Evolutionary conservation across 768 basidiomycete species (phyloP).

Genomic region (Lactarius evosmus): DNA sequence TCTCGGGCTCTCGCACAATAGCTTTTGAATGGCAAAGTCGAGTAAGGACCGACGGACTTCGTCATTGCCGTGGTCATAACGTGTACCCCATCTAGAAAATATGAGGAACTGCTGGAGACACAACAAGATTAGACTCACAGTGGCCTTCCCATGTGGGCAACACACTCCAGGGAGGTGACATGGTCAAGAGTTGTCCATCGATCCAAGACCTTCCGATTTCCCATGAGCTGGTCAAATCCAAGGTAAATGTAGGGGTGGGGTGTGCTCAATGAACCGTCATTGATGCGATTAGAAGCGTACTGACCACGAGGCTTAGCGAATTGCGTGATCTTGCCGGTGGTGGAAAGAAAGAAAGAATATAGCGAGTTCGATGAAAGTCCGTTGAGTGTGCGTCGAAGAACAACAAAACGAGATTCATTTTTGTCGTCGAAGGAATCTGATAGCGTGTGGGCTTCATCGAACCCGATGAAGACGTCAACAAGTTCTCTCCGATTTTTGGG

Average conservation of each 20-base stretch:
- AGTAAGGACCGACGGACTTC: too few species aligned
- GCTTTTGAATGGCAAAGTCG: too few species aligned
- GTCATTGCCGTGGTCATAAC: too few species aligned
- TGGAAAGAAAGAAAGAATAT: background rate
- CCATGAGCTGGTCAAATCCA: background rate
- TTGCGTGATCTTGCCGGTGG: background rate
- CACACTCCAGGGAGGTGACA: background rate
- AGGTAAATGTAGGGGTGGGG: background rate
- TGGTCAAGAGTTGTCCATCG: background rate
- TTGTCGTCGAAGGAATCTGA: background rate
- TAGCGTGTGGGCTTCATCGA: background rate
- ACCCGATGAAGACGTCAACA: background rate
- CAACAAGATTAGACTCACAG: too few species aligned
- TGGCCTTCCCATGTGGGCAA: too few species aligned
- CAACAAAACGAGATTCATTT: background rate
- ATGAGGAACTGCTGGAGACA: too few species aligned
- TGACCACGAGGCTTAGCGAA: background rate
- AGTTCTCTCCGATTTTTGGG: too few species aligned
- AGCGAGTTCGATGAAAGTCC: background rate
- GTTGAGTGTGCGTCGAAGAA: background rate
- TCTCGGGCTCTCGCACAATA: too few species aligned
- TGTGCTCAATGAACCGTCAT: background rate
- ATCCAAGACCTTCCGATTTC: background rate
- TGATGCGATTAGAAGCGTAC: background rate
- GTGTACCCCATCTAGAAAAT: too few species aligned